These are phyloP conservation scores for Aspergillus nanangensis DNA, from an alignment of 495 filamentous ascomycete genomes.

Conservation along the genomic window DNA sequence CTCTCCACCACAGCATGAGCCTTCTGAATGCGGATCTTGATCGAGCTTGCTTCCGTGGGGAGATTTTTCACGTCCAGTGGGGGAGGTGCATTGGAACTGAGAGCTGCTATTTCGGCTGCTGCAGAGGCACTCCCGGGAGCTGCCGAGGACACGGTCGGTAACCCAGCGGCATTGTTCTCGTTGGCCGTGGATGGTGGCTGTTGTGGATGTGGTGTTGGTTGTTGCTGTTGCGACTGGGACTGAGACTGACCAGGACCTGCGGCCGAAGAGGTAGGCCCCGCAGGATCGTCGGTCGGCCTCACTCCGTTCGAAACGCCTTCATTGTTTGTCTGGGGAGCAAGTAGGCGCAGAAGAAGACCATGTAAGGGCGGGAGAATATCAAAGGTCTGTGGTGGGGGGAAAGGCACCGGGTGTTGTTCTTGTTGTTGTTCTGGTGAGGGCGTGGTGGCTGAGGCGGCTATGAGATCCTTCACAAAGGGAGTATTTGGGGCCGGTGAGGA, in stretches of 20 bases:
- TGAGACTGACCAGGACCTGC: slow-evolving; percentile 18
- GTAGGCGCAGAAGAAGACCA: slow-evolving; percentile 69
- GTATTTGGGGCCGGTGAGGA: slow-evolving; percentile 38
- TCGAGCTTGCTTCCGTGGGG: slow-evolving; percentile 61
- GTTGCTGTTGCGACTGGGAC: slow-evolving; percentile 23
- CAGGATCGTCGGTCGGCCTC: slow-evolving; percentile 18
- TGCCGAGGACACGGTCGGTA: slow-evolving; percentile 17
- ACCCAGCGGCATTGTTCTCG: slow-evolving; percentile 15
- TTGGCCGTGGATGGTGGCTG: slow-evolving; percentile 10
- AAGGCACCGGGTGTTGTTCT: slow-evolving; percentile 45
- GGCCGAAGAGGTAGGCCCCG: slow-evolving; percentile 15
- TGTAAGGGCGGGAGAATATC: slow-evolving; percentile 83
- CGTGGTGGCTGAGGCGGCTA: slow-evolving; percentile 35
- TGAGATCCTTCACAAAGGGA: slow-evolving; percentile 22
- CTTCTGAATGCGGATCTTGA: slow-evolving; percentile 77
- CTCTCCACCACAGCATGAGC: slow-evolving; percentile 62
- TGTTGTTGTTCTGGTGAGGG: too few species aligned
- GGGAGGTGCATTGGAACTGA: slow-evolving; percentile 30
- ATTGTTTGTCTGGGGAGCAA: slow-evolving; percentile 29
- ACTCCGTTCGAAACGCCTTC: slow-evolving; percentile 10
- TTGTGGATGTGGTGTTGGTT: slow-evolving; percentile 15
- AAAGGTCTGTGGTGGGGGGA: slow-evolving; percentile 59
- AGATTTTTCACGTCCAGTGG: slow-evolving; percentile 74
- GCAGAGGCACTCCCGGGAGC: slow-evolving; percentile 11
- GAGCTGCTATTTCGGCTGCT: slow-evolving; percentile 18